These are phyloP conservation scores for Entomortierella beljakovae DNA, from an alignment of 192 early-diverging fungal species.

Conservation along the genomic window DNA sequence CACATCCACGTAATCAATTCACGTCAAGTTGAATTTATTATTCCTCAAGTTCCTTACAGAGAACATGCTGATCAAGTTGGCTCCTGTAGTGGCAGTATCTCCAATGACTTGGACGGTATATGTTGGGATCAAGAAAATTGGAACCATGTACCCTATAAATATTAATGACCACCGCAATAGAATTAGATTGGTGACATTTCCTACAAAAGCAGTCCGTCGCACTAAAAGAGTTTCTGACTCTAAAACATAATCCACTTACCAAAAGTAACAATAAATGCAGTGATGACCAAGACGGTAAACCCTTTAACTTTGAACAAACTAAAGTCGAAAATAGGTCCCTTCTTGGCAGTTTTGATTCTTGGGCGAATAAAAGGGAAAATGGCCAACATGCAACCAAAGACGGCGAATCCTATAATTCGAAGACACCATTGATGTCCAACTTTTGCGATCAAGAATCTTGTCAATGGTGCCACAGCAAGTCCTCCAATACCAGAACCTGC, in stretches of 20 bases:
- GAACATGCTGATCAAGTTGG: constrained; percentile 31
- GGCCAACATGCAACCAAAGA: constrained; percentile 50
- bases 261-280: constrained; percentile 57
- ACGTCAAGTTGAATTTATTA: background rate
- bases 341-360: constrained; percentile 28
- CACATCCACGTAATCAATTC: background rate
- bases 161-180: constrained; percentile 3
- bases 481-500: constrained; percentile 79
- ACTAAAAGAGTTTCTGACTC: background rate
- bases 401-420: constrained; percentile 51
- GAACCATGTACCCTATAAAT: constrained; percentile 43
- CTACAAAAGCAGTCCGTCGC: background rate
- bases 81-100: background rate
- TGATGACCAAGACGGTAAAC: constrained; percentile 42
- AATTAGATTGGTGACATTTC: too few species aligned
- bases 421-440: constrained; percentile 53
- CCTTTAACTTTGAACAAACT: constrained; percentile 53
- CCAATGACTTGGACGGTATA: background rate
- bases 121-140: constrained; percentile 45
- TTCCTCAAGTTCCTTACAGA: constrained; percentile 10
- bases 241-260: constrained; percentile 19
- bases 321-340: constrained; percentile 51
- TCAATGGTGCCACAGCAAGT: constrained; percentile 67
- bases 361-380: constrained; percentile 55
- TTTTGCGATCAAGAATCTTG: constrained; percentile 39